Conservation (phyloP, 1,284 basidiomycete species). For the Trametes hirsuta region DNA sequence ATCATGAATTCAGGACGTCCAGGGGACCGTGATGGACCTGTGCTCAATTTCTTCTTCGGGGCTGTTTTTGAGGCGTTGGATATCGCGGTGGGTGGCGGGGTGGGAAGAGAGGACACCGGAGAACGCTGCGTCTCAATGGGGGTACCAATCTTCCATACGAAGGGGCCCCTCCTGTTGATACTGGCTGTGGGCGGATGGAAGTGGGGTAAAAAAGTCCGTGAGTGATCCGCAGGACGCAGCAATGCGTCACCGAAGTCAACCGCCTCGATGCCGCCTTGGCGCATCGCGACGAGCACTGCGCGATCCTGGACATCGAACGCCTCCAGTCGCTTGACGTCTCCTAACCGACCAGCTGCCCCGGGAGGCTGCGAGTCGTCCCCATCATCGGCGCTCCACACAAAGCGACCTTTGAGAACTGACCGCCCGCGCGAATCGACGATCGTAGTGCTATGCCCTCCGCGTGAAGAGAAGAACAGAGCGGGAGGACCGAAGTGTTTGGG, state of each 20-base stretch:
- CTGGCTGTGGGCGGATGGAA: constrained; percentile 62
- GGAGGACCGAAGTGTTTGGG: constrained; percentile 84
- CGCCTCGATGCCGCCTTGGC: constrained; percentile 79
- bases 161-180: constrained; percentile 69
- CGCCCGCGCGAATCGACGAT: constrained; percentile 84
- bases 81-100: constrained; percentile 36
- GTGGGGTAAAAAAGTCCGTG: constrained; percentile 66
- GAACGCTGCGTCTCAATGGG: constrained; percentile 47
- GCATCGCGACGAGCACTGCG: constrained; percentile 78
- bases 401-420: constrained; percentile 77
- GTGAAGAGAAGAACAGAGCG: constrained; percentile 83
- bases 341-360: constrained; percentile 50
- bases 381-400: constrained; percentile 75
- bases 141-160: constrained; percentile 79
- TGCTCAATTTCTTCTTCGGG: constrained; percentile 52
- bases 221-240: constrained; percentile 74
- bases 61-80: constrained; percentile 36
- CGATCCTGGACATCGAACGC: constrained; percentile 74
- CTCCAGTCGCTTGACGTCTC: constrained; percentile 79
- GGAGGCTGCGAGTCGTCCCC: constrained; percentile 43
- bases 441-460: constrained; percentile 81
- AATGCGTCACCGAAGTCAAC: constrained; percentile 78
- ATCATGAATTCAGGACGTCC: constrained; percentile 52
- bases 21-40: constrained; percentile 51
- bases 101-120: constrained; percentile 39